Base-by-base conservation (phyloP, 441 rosid genomes). In the Adansonia gregorii region DNA sequence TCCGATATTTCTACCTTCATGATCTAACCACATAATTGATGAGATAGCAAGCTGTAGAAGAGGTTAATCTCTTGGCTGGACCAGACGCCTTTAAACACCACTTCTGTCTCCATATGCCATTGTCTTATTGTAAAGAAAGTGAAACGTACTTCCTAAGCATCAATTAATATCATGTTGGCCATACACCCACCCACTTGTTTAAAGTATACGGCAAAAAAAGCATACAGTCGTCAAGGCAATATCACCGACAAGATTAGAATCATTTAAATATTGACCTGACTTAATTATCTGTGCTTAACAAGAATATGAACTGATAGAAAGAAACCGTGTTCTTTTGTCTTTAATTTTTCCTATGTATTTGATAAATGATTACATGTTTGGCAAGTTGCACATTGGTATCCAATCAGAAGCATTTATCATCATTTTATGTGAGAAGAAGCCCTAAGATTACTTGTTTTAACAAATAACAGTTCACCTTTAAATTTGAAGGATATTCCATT, bases 401-500 rank as follows among this genome's bases (percentile, higher is more conserved):
- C 17, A 65, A 76, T 19, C 27, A 76, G 19, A 64, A 49, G n/a
- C 14, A 52, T 51, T 14, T 78, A 5, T 49, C 45, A 67, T 24
- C 56, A 20, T 58, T 35, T 35, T 35, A 35, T 35, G 39, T 35
- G 39, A 35, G 39, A 56, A 24, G 19, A 56, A 54, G 7, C 59
- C 61, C 61, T 20, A 17, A 58, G 7, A 54, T 43, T 41, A 35
- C 43, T 78, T 52, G 27, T 20, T 54, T 64, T 54, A 48, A 65
- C 55, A 12, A 64, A n/a, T 31, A 72, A 22, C 65, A 52, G 1
- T 43, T 72, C 65, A 64, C 72, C 77, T 63, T 63, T 63, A 63
- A 20, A 72, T 67, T 63, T 46, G 35, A 17, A 52, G 58, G 78
- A 70, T 11, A 55, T 43, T 31, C 2, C 11, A 43, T 76, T 15